A percentile compares a stretch with the other conserved stretches of the same genome.
phyloP scores from a whole-genome alignment of 495 filamentous ascomycete genomes.

The Delitschia confertaspora region DNA sequence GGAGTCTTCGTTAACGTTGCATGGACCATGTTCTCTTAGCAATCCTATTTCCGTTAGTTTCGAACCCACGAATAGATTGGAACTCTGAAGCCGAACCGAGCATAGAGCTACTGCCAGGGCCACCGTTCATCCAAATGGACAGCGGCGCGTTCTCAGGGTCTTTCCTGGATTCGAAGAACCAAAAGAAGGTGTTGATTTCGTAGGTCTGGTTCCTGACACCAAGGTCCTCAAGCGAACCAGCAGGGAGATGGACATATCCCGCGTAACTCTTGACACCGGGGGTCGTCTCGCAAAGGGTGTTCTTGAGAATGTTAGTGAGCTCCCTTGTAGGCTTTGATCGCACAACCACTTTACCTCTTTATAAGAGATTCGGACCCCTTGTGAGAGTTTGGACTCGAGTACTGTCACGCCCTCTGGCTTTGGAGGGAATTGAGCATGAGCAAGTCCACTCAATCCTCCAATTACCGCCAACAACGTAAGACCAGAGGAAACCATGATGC shows the following conservation, averaged over 20 bases:
- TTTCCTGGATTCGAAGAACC: slow-evolving; percentile 61
- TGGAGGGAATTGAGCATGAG: slow-evolving; percentile 48
- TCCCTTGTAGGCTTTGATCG: neutral
- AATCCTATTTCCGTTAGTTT: too few species aligned
- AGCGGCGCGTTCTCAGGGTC: slow-evolving; percentile 50
- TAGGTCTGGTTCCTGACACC: slow-evolving; percentile 46
- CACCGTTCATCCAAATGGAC: slow-evolving; percentile 55
- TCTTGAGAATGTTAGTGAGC: slow-evolving; percentile 7
- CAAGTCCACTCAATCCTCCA: slow-evolving; percentile 15
- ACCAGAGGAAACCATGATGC: neutral
- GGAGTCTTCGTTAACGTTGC: slow-evolving; percentile 27
- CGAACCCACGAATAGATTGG: too few species aligned
- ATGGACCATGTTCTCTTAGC: slow-evolving; percentile 31
- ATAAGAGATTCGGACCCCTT: slow-evolving; percentile 54
- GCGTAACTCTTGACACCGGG: slow-evolving; percentile 29
- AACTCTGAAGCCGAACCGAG: slow-evolving; percentile 14
- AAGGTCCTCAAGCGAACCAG: slow-evolving; percentile 37
- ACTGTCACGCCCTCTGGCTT: slow-evolving; percentile 45
- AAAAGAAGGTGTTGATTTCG: slow-evolving; percentile 69
- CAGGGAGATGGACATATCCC: slow-evolving; percentile 43
- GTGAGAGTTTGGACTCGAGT: slow-evolving; percentile 48
- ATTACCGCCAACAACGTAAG: slow-evolving; percentile 2
- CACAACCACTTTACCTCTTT: slow-evolving; percentile 44
- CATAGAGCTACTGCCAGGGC: slow-evolving; percentile 24
- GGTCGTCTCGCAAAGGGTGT: slow-evolving; percentile 29